phyloP scores from a whole-genome alignment of 2,329 filamentous ascomycete genomes.

The Pseudocercospora fuligena region DNA sequence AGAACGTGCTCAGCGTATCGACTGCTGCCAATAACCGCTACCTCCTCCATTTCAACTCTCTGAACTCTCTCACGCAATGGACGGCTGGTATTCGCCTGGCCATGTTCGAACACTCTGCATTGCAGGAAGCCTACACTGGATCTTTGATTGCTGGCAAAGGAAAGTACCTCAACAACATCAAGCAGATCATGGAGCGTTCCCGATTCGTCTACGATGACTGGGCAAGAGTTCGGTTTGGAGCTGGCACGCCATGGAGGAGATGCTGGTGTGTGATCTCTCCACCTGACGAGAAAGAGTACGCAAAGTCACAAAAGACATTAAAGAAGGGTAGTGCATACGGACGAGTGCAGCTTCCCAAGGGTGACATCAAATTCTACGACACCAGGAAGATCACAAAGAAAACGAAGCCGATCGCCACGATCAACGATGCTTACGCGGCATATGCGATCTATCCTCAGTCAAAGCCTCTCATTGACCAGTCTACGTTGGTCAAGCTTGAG shows the following conservation, averaged over 20 bases:
- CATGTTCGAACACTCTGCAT: slow-evolving; percentile 89
- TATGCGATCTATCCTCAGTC: slow-evolving; percentile 96
- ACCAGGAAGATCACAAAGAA: slow-evolving; percentile 91
- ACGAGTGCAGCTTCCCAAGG: slow-evolving; percentile 73
- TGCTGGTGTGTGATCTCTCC: slow-evolving; percentile 96
- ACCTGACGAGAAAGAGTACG: slow-evolving; percentile 89
- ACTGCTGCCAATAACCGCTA: slow-evolving; percentile 96
- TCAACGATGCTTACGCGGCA: slow-evolving; percentile 86
- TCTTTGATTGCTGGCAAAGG: slow-evolving; percentile 95
- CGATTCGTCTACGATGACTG: slow-evolving; percentile 83
- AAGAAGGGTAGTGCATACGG: slow-evolving; percentile 87
- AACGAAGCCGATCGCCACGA: slow-evolving; percentile 83
- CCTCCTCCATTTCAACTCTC: slow-evolving; percentile 92
- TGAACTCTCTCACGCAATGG: slow-evolving; percentile 93
- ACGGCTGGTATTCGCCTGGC: slow-evolving; percentile 89
- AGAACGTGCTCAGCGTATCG: slow-evolving; percentile 94
- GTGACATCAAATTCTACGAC: slow-evolving; percentile 94
- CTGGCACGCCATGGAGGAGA: slow-evolving; percentile 91
- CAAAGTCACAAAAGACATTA: slow-evolving; percentile 79
- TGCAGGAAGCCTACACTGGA: slow-evolving; percentile 96
- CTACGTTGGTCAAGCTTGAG: slow-evolving; percentile 91
- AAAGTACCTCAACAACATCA: slow-evolving; percentile 86
- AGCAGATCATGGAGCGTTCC: slow-evolving; percentile 81
- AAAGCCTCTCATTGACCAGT: slow-evolving; percentile 91
- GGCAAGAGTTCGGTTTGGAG: slow-evolving; percentile 93